Percentiles rank a stretch among this genome's conserved stretches.
phyloP scores from a whole-genome alignment of 2,329 filamentous ascomycete species.

The Annulohypoxylon truncatum region DNA sequence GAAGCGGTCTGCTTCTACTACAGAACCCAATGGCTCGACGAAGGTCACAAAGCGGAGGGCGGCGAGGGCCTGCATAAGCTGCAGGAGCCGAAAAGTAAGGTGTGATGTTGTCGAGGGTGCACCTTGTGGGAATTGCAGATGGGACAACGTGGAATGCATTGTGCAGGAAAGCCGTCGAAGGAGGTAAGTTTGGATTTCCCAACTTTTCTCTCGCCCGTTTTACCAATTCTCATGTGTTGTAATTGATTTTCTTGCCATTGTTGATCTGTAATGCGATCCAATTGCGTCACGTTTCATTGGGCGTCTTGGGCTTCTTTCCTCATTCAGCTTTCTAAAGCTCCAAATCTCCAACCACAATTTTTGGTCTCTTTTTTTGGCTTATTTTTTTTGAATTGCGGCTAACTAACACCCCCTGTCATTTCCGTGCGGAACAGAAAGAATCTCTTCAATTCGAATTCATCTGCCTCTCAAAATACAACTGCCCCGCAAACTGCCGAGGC shows the following conservation, averaged over 20 bases:
- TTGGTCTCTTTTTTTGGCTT: neutral
- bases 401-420: slow-evolving; percentile 44
- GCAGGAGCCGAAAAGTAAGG: slow-evolving; percentile 87
- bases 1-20: slow-evolving; percentile 49
- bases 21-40: slow-evolving; percentile 52
- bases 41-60: slow-evolving; percentile 81
- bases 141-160: slow-evolving; percentile 81
- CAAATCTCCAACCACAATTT: slow-evolving; percentile 38
- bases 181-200: slow-evolving; percentile 71
- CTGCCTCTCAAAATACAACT: slow-evolving; percentile 36
- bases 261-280: slow-evolving; percentile 24
- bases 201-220: neutral
- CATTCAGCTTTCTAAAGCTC: slow-evolving; percentile 22
- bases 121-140: slow-evolving; percentile 87
- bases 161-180: slow-evolving; percentile 85
- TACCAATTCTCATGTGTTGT: slow-evolving; percentile 12
- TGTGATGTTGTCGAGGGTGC: slow-evolving; percentile 93
- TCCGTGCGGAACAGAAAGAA: slow-evolving; percentile 47
- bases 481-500: slow-evolving; percentile 58
- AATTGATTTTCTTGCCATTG: slow-evolving; percentile 12
- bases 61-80: slow-evolving; percentile 86
- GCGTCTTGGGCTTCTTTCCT: slow-evolving; percentile 24
- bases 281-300: slow-evolving; percentile 36
- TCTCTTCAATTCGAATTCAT: slow-evolving; percentile 46
- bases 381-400: slow-evolving; percentile 30